Evolutionary conservation across 1,139 yeast genomes (phyloP).

Genomic region (Nakaseomyces sp.): DNA sequence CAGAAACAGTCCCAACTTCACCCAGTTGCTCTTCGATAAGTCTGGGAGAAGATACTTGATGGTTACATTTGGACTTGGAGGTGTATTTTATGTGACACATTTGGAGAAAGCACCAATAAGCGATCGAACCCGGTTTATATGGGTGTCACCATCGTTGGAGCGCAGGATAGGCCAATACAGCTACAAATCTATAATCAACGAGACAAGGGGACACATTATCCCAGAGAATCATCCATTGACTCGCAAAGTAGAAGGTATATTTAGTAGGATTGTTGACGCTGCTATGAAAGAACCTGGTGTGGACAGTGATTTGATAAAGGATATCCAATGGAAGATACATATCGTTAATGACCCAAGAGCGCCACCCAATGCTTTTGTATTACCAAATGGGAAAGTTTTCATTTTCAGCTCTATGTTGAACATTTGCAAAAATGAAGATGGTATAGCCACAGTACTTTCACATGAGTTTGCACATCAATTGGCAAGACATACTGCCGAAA

Average conservation of each 20-base stretch:
- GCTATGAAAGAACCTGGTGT: conserved; percentile 39
- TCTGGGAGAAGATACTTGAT: conserved; percentile 24
- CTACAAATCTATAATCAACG: conserved; percentile 50
- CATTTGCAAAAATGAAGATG: conserved; percentile 74
- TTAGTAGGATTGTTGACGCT: conserved; percentile 54
- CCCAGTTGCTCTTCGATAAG: conserved; percentile 21
- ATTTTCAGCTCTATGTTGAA: conserved; percentile 74
- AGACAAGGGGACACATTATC: conserved; percentile 40
- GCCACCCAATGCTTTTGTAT: conserved; percentile 92
- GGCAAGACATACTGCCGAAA: conserved; percentile 86
- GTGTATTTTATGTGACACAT: conserved; percentile 51
- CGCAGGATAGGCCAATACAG: conserved; percentile 56
- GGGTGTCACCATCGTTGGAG: conserved; percentile 66
- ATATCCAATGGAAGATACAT: conserved; percentile 66
- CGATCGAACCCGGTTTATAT: conserved; percentile 60
- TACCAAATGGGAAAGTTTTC: conserved; percentile 94
- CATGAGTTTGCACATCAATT: conserved; percentile 93
- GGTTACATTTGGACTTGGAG: conserved; percentile 30
- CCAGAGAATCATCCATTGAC: conserved; percentile 50
- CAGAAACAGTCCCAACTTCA: conserved; percentile 13
- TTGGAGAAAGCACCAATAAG: conserved; percentile 80
- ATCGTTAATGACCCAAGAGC: conserved; percentile 59
- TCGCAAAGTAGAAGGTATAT: conserved; percentile 47
- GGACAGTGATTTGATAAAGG: conserved; percentile 26
- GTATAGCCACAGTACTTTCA: conserved; percentile 83